Percentiles rank a stretch among this genome's conserved stretches.
Conservation (phyloP, 2,329 filamentous ascomycete species). For the Orbilia ellipsospora region DNA sequence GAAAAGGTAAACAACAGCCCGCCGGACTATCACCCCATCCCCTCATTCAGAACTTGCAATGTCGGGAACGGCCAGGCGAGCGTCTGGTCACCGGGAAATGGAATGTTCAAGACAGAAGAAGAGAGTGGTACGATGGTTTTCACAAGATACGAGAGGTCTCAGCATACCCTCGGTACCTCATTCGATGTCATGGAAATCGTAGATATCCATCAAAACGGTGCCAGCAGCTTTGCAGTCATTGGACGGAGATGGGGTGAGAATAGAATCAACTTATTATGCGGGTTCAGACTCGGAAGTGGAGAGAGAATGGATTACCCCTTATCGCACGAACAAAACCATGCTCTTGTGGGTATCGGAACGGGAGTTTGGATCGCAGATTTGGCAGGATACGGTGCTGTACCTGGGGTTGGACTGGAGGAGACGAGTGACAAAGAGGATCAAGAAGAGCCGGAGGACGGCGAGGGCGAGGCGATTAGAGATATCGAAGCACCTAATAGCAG, state of each 20-base stretch:
- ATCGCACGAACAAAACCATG: constrained; percentile 35
- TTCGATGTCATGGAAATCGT: constrained; percentile 53
- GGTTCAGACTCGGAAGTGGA: constrained; percentile 47
- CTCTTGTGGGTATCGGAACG: constrained; percentile 37
- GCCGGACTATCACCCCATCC: constrained; percentile 41
- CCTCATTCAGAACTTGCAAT: constrained; percentile 45
- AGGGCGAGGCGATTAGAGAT: constrained; percentile 7
- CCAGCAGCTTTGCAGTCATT: constrained; percentile 45
- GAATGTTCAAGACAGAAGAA: constrained; percentile 42
- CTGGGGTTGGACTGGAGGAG: constrained; percentile 42
- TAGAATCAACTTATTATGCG: constrained; percentile 46
- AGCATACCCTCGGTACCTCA: constrained; percentile 45
- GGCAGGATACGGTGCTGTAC: constrained; percentile 43
- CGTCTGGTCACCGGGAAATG: constrained; percentile 49
- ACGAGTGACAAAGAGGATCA: constrained; percentile 20
- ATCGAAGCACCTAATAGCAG: constrained; percentile 8
- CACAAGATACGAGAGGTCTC: constrained; percentile 48
- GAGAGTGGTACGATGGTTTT: constrained; percentile 52
- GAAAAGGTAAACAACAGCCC: constrained; percentile 32
- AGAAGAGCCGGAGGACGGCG: constrained; percentile 10
- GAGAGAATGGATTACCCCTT: constrained; percentile 44
- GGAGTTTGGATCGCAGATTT: constrained; percentile 51
- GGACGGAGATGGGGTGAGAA: constrained; percentile 49
- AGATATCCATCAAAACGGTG: constrained; percentile 42
- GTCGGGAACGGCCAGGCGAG: constrained; percentile 42